Base-by-base conservation (phyloP, 345 rosid species). In the Gossypium bickii region DNA sequence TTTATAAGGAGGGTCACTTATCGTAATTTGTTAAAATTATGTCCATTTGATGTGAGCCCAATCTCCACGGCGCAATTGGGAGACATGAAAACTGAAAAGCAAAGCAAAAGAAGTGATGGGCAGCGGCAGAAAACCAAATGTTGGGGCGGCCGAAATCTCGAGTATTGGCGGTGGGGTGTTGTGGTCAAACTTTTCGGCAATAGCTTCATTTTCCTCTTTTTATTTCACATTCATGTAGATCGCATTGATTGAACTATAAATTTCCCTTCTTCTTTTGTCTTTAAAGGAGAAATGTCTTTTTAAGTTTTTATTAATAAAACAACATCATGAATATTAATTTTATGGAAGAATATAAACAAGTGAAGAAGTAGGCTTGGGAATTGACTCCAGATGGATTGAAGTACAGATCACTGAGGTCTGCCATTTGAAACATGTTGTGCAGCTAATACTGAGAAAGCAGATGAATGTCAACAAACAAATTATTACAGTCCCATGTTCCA, bases 161-260 rank as follows among this genome's bases (percentile, higher is more conserved):
- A 58, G 53, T 60, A 38, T 18, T 43, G 60, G 60, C 27, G 24
- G 60, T 56, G 20, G 5, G 51, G 48, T 6, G 2, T 15, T 1
- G 12, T 58, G 44, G 64, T 82, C 84, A 78, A 82, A 63, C 69
- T 76, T 82, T 76, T 25, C 84, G 80, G 82, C 84, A 12, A 65
- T 18, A 29, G n/a, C 16, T 24, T 59, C 29, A 11, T 59, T 3
- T 59, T 24, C 16, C 18, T 4, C 24, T 15, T 11, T 66, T 34
- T 17, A 65, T 48, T 27, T 53, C 16, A 43, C 56, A 51, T 49
- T 15, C 20, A 41, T 27, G 29, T 27, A 27, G 29, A 24, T 1
- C 2, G 24, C 24, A 24, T 24, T 1, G 24, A 24, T 24, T 24
- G 24, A 24, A 24, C 24, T 24, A 24, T 24, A 24, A 1, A 24